These are phyloP conservation scores for Annulohypoxylon bovei DNA, from an alignment of 495 filamentous ascomycete species.

Conservation along the genomic window DNA sequence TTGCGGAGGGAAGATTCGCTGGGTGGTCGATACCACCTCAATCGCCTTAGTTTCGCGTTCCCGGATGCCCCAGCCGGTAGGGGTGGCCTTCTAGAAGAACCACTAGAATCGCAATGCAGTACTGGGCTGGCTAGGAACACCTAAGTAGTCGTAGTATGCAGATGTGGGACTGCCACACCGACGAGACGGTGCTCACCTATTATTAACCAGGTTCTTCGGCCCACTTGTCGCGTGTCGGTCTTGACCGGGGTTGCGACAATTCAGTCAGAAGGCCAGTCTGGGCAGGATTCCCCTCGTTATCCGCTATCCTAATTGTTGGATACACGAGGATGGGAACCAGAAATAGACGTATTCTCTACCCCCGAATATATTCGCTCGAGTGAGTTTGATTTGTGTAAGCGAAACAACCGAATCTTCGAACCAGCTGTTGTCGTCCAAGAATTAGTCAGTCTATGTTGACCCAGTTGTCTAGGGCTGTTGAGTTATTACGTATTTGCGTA, in stretches of 20 bases:
- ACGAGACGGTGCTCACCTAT: slow-evolving; percentile 42
- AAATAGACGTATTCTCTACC: neutral
- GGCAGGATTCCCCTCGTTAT: slow-evolving; percentile 13
- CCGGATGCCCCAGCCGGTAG: slow-evolving; percentile 40
- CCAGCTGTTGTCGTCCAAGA: neutral
- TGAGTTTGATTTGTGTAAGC: neutral
- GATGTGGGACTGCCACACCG: slow-evolving; percentile 42
- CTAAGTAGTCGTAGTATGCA: slow-evolving; percentile 36
- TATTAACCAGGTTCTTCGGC: slow-evolving; percentile 41
- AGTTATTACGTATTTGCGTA: slow-evolving; percentile 21
- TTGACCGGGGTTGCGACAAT: slow-evolving; percentile 38
- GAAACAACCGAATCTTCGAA: slow-evolving; percentile 1
- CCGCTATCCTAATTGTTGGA: slow-evolving; percentile 23
- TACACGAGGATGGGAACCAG: neutral
- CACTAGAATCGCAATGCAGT: slow-evolving; percentile 43
- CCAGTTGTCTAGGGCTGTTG: neutral
- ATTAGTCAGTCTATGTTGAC: slow-evolving; percentile 1
- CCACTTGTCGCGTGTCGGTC: slow-evolving; percentile 44
- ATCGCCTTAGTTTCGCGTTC: slow-evolving; percentile 35
- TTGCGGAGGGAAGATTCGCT: slow-evolving; percentile 40
- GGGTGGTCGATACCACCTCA: slow-evolving; percentile 30
- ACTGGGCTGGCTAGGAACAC: slow-evolving; percentile 29
- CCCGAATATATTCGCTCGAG: neutral
- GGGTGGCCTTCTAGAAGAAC: slow-evolving; percentile 41
- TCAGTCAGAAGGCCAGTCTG: slow-evolving; percentile 7